A percentile compares a stretch with the other conserved stretches of the same genome.
Evolutionary conservation across 495 filamentous ascomycete species (phyloP).

Genomic region (Sordaria brevicollis): DNA sequence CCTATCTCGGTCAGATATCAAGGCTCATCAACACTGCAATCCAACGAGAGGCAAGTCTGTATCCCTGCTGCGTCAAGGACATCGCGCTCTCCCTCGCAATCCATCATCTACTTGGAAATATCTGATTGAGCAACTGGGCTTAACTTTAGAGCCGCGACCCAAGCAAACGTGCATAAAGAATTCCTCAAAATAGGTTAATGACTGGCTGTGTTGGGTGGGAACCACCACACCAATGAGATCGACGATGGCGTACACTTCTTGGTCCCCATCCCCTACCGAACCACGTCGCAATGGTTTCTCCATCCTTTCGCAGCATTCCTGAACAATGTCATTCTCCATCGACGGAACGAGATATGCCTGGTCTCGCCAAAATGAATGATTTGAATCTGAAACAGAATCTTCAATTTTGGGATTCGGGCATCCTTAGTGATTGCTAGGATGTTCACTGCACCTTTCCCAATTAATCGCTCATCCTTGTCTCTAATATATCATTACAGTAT

Average conservation of each 20-base stretch:
- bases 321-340: neutral
- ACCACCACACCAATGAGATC: neutral
- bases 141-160: neutral
- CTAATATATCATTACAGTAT: neutral
- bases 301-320: neutral
- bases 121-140: neutral
- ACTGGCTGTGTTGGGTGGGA: neutral
- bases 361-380: neutral
- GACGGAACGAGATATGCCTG: neutral
- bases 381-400: neutral
- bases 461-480: neutral
- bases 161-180: neutral
- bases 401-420: neutral
- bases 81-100: neutral
- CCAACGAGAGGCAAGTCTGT: neutral
- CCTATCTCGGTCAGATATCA: neutral
- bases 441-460: neutral
- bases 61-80: neutral
- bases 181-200: neutral
- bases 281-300: neutral
- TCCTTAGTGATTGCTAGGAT: neutral
- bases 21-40: neutral
- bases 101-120: neutral
- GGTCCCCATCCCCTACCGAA: neutral
- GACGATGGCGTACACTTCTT: neutral